Evolutionary conservation across 208 protist genomes (phyloP).

Genomic region (Crithidia mellificae): DNA sequence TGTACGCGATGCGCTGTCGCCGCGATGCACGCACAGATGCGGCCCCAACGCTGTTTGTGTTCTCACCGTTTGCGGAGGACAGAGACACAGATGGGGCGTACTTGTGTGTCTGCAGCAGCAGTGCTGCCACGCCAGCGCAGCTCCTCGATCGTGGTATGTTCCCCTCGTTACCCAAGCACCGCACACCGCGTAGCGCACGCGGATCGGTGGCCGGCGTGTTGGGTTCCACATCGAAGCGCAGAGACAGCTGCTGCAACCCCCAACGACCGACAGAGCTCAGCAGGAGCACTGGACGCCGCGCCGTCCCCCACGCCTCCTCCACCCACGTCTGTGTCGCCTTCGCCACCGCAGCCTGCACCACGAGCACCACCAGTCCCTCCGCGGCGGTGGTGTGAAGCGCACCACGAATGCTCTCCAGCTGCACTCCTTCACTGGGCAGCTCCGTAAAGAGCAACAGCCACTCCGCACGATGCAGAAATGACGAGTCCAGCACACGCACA

Average conservation of each 20-base stretch:
- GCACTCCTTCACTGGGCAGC: constrained; percentile 23
- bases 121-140: constrained; percentile 9
- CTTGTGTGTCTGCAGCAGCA: constrained; percentile 21
- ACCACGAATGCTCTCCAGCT: constrained; percentile 7
- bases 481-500: constrained; percentile 17
- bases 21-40: neutral
- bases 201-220: constrained; percentile 36
- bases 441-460: constrained; percentile 49
- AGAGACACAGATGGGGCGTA: constrained; percentile 14
- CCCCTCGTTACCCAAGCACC: neutral
- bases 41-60: neutral
- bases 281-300: constrained; percentile 45
- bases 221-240: constrained; percentile 51
- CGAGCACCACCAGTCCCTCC: constrained; percentile 43
- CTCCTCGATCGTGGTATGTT: too few species aligned
- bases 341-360: constrained; percentile 44
- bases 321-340: constrained; percentile 34
- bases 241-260: constrained; percentile 50
- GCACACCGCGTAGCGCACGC: constrained; percentile 19
- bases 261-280: constrained; percentile 50
- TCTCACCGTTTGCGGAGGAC: neutral
- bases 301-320: constrained; percentile 43
- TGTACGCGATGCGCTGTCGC: constrained; percentile 4
- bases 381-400: constrained; percentile 7
- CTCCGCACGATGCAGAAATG: constrained; percentile 27